Conservation (phyloP, 495 filamentous ascomycete species). For the Neohortaea acidophila region DNA sequence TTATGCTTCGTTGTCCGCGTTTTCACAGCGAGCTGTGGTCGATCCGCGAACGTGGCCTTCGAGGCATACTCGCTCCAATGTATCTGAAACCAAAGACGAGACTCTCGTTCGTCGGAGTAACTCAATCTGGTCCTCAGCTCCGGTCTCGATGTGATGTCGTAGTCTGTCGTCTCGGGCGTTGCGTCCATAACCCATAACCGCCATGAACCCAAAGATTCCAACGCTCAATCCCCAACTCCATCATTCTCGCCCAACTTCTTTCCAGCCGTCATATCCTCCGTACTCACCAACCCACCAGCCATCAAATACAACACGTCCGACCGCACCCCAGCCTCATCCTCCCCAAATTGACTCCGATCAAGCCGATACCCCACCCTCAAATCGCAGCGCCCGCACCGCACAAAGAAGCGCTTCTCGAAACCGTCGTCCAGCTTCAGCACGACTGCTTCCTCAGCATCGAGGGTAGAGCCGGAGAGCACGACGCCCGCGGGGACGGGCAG, state of each 20-base stretch:
- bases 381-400: constrained; percentile 48
- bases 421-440: constrained; percentile 50
- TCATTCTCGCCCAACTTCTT: constrained; percentile 13
- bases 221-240: background rate
- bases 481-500: constrained; percentile 13
- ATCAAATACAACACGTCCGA: constrained; percentile 46
- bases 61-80: no score
- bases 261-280: constrained; percentile 24
- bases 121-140: no score
- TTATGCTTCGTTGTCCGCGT: no score
- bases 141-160: no score
- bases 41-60: no score
- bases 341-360: constrained; percentile 28
- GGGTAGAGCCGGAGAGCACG: constrained; percentile 35
- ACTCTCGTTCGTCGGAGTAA: no score
- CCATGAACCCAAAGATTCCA: background rate
- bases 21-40: no score
- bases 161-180: no score
- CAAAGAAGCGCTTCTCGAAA: constrained; percentile 52
- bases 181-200: no score
- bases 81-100: no score
- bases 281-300: constrained; percentile 23
- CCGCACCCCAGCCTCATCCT: constrained; percentile 22
- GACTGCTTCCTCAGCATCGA: constrained; percentile 34
- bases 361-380: constrained; percentile 49